A percentile compares a stretch with the other conserved stretches of the same genome.
These are phyloP conservation scores for Candida glucosophila DNA, from an alignment of 1,139 yeast species.

Conservation along the genomic window DNA sequence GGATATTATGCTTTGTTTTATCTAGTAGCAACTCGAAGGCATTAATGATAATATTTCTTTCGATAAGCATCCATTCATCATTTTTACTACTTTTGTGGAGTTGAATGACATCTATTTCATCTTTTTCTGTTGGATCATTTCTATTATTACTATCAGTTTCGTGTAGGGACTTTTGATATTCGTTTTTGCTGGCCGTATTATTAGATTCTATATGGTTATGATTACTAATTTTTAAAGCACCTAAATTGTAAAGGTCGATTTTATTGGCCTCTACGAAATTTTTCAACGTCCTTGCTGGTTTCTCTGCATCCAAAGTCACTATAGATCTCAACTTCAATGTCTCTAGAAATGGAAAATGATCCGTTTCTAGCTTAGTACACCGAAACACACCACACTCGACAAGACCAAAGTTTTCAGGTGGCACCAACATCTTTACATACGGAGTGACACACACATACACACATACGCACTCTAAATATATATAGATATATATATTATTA, in stretches of 20 bases:
- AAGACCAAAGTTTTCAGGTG: constrained; percentile 72
- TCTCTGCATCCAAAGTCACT: constrained; percentile 61
- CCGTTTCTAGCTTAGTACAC: constrained; percentile 45
- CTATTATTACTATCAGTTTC: constrained; percentile 9
- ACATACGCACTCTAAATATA: too few relatives aligned
- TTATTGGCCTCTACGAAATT: constrained; percentile 36
- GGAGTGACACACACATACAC: neutral
- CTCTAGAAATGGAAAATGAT: constrained; percentile 57
- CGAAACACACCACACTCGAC: constrained; percentile 68
- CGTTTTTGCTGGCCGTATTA: constrained; percentile 1
- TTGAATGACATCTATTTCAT: constrained; percentile 10
- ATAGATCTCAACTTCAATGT: constrained; percentile 52
- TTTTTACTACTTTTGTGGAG: constrained; percentile 18
- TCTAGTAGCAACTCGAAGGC: constrained; percentile 59
- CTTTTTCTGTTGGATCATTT: constrained; percentile 1
- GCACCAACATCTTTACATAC: constrained; percentile 52
- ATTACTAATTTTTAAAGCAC: constrained; percentile 34
- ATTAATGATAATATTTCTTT: constrained; percentile 45
- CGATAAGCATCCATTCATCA: constrained; percentile 69
- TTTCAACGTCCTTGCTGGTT: constrained; percentile 49
- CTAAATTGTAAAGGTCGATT: constrained; percentile 38
- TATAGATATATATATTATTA: too few relatives aligned
- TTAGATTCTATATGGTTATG: constrained; percentile 29
- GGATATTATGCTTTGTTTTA: constrained; percentile 53
- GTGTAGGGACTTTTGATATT: constrained; percentile 11